phyloP scores from a whole-genome alignment of 495 filamentous ascomycete species.

The Cercophora scortea region DNA sequence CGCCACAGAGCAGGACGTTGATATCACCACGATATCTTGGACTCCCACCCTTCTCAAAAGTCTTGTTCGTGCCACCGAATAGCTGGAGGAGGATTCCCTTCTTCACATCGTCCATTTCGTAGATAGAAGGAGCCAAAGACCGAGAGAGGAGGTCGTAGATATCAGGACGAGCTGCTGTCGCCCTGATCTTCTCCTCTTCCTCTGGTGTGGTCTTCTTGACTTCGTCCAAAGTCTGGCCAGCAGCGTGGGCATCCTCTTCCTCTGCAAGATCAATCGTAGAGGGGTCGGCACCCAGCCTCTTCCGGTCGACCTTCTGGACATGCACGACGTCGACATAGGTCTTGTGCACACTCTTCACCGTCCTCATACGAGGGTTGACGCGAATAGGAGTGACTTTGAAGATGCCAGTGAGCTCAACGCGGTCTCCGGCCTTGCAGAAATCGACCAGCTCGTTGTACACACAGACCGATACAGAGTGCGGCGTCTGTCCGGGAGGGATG shows the following conservation, averaged over 20 bases:
- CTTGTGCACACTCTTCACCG: conserved; percentile 92
- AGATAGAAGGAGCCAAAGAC: conserved; percentile 88
- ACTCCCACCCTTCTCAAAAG: conserved; percentile 91
- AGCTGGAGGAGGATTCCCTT: conserved; percentile 95
- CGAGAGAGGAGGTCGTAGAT: conserved; percentile 90
- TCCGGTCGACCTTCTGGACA: conserved; percentile 93
- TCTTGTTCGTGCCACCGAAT: conserved; percentile 98
- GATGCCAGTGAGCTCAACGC: conserved; percentile 92
- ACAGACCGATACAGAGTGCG: conserved; percentile 96
- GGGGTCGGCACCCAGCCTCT: conserved; percentile 82
- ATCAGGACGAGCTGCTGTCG: conserved; percentile 71
- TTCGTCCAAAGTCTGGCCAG: conserved; percentile 73
- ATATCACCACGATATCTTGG: conserved; percentile 96
- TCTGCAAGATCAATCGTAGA: conserved; percentile 60
- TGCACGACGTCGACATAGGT: conserved; percentile 95
- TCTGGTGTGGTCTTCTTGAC: conserved; percentile 78
- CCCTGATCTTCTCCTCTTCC: conserved; percentile 83
- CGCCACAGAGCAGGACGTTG: conserved; percentile 92
- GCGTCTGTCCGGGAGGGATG: conserved; percentile 90
- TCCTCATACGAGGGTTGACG: conserved; percentile 87
- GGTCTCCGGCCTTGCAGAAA: conserved; percentile 94
- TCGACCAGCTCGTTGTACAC: conserved; percentile 96
- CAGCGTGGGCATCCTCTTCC: conserved; percentile 70
- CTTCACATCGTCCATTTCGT: conserved; percentile 98
- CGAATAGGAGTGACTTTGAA: conserved; percentile 92